Evolutionary conservation across 2,329 filamentous ascomycete species (phyloP), one percentile per base, ranked within the genome.

Genomic region (Beauveria varroae): DNA sequence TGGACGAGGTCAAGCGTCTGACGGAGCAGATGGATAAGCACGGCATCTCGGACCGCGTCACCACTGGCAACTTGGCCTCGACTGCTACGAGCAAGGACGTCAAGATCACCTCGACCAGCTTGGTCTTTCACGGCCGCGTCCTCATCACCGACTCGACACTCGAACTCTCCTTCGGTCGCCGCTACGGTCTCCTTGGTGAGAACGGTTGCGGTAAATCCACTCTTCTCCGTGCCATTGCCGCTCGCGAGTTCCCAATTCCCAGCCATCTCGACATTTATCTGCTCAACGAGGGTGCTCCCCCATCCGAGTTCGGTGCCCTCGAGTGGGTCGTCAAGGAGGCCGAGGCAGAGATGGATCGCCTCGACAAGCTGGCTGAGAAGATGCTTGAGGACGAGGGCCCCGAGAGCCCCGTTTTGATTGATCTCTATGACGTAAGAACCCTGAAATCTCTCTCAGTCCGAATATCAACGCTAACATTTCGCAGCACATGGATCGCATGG

Each of bases 171-270:
- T 95, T 91, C 74, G 92, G 90, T 67, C 90, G 93, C 71, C 87
- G 95, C 71, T 99, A 99, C 75, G 95, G 95, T 75, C 82, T 99
- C 62, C 81, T 99, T 66, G 95, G 95, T 72, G 95, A 99, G 85
- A 99, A 99, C 88, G 95, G 95, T 67, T 99, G 95, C 78, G 95
- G 95, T 76, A 99, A 99, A 84, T 96, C 90, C 66, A 99, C 95
- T n/a, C 79, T 99, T 40, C 85, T 99, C 73, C 98, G 97, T 81
- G 86, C 95, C 67, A 96, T 99, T 74, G 88, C 89, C 69, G 88
- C 87, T 72, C 90, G 95, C 79, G 96, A 99, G 78, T 99, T 87
- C 75, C 96, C 95, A 65, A 90, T 99, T 73, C 96, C 95, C 64
- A 90, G 96, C 30, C 93, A 97, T 76, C 84, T 99, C 75, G 96